Evolutionary conservation across 805 yeast genomes (phyloP), one percentile per base, ranked within the genome.

Genomic region (Barnettozyma vustinii): DNA sequence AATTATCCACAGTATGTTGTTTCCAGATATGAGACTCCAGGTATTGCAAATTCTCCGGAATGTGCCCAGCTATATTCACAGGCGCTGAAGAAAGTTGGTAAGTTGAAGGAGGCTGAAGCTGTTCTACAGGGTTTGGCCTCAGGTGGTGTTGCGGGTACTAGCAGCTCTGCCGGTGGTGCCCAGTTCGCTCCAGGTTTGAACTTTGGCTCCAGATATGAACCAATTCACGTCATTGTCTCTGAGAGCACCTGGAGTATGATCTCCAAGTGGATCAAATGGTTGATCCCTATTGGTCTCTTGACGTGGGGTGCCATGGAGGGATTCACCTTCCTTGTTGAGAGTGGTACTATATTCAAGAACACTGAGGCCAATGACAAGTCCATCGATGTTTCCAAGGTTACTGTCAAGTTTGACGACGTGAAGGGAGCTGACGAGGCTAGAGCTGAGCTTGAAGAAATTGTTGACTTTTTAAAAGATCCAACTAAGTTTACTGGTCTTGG

Each of bases 381-480:
- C 4, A 84, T 88, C 40, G 96, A 90, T 58, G 90, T 87, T 46
- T 79, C 88, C 19, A 85, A 84, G 64, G 85, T 92, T 6, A 86
- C 86, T 37, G 97, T 91, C 37, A 83, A 82, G 64, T 94, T 94
- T 66, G 79, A 82, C 41, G 99, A 94, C 65, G 98, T 95, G 33
- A 84, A 91, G 62, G 99, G 99, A 49, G 96, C 92, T 53, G 99
- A 95, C 68, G 99, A 94, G 72, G 99, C 99, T 4, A 83, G 97
- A 61, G 88, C 95, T 8, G 99, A 94, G 70, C 76, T 94, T 54
- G 97, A 94, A 68, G 99, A 94, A 68, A 87, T 95, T 60, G 99
- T 94, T n/a, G 97, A 92, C 52, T 94, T 94, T 62, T 77, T 94
- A 62, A 90, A 90, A 63, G 98, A 94, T 66, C 99, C 99, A 19